A percentile compares a stretch with the other conserved stretches of the same genome.
These are phyloP conservation scores for Apodospora peruviana DNA, from an alignment of 495 filamentous ascomycete species.

Conservation along the genomic window DNA sequence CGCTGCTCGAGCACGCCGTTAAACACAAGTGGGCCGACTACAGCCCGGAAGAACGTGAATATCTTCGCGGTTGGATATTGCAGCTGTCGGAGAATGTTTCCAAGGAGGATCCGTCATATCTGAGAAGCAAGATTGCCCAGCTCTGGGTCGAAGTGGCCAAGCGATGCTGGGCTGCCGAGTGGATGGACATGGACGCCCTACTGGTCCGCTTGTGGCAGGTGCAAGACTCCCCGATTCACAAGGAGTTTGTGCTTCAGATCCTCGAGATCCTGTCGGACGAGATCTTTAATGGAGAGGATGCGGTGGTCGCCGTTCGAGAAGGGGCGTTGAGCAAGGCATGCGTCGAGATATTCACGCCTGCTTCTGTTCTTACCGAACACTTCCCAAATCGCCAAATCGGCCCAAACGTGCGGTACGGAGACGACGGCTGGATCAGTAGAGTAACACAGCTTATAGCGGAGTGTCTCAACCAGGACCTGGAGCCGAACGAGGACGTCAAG, in stretches of 20 bases:
- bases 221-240: slow-evolving; percentile 58
- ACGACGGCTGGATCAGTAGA: slow-evolving; percentile 82
- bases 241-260: slow-evolving; percentile 73
- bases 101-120: slow-evolving; percentile 69
- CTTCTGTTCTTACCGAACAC: slow-evolving; percentile 63
- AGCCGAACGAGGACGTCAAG: slow-evolving; percentile 57
- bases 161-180: slow-evolving; percentile 82
- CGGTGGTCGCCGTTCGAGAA: slow-evolving; percentile 74
- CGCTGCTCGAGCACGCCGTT: slow-evolving; percentile 81
- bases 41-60: slow-evolving; percentile 52
- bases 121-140: slow-evolving; percentile 93
- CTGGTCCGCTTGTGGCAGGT: slow-evolving; percentile 75
- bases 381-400: slow-evolving; percentile 60
- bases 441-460: slow-evolving; percentile 67
- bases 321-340: slow-evolving; percentile 78
- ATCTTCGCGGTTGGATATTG: slow-evolving; percentile 68
- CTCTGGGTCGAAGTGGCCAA: slow-evolving; percentile 94
- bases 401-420: slow-evolving; percentile 61
- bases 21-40: slow-evolving; percentile 76
- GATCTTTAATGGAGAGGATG: slow-evolving; percentile 85
- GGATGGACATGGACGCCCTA: slow-evolving; percentile 88
- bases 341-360: slow-evolving; percentile 87
- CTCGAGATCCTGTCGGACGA: slow-evolving; percentile 94
- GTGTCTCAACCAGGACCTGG: slow-evolving; percentile 60
- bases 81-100: slow-evolving; percentile 68